Base-by-base conservation (phyloP, 2,329 filamentous ascomycete species). In the Mariannaea elegans region DNA sequence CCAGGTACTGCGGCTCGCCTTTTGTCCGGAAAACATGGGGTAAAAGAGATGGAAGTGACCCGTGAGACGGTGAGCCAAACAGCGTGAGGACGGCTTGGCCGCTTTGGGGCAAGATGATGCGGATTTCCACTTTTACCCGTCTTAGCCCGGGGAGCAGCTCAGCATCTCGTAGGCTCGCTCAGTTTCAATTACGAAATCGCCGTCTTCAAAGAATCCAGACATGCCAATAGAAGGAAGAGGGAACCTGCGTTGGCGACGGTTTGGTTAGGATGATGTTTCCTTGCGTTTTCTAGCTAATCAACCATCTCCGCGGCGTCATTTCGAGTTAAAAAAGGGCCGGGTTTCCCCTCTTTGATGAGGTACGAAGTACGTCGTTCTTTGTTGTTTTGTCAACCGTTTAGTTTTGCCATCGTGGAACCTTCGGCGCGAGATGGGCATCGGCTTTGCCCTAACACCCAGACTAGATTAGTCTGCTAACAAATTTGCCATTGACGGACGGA, bases 181-280 rank as follows among this genome's bases (percentile, higher is more conserved):
- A 66, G 58, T 69, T 70, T 70, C 45, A 58, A 62, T 70, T 70
- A 70, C 67, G 67, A 69, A 70, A 70, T 70, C 67, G 64, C 46
- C 44, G 48, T 19, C 23, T 14, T 8, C 2, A 45, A 10, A 21
- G 7, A 14, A 9, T 23, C 9, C 7, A 44, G 13, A 27, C 53
- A 70, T 68, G 60, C 67, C 67, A 70, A 70, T 70, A 46, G 49
- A 38, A 60, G 23, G 18, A 45, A 16, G 47, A 46, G 18, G 19
- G 16, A 14, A 29, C 19, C 31, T 23, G 34, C 32, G 23, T 16
- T 42, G 13, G 19, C 13, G 19, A 13, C 18, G n/a, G n/a, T 41
- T 23, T 19, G 36, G 44, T 32, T 41, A 49, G 31, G 16, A 49
- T 46, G 51, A 49, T 34, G 19, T 24, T 32, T 23, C 41, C 29